Evolutionary conservation across 2,329 filamentous ascomycete genomes (phyloP).

Genomic region (Venturia aucupariae): DNA sequence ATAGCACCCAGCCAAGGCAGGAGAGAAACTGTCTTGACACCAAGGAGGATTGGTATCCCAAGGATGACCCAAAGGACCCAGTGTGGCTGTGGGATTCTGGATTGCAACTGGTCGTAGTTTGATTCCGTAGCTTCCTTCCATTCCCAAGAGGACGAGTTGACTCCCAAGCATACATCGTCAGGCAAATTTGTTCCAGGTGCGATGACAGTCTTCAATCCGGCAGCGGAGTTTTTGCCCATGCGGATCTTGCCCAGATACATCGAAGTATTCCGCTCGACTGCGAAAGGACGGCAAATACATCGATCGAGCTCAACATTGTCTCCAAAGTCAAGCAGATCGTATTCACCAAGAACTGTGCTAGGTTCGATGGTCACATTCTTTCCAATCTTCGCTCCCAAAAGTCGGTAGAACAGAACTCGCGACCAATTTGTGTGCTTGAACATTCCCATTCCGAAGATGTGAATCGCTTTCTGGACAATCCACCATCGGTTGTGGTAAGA

Average conservation of each 20-base stretch:
- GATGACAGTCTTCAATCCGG: constrained; percentile 42
- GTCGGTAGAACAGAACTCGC: constrained; percentile 38
- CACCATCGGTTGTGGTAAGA: constrained; percentile 51
- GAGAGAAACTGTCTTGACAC: constrained; percentile 35
- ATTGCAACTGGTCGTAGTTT: constrained; percentile 37
- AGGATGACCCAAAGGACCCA: constrained; percentile 36
- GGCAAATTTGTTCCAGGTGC: constrained; percentile 43
- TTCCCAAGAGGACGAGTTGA: constrained; percentile 51
- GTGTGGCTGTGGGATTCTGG: constrained; percentile 34
- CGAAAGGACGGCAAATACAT: constrained; percentile 45
- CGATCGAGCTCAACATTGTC: constrained; percentile 40
- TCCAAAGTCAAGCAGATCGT: constrained; percentile 46
- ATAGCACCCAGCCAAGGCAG: constrained; percentile 34
- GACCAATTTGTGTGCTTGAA: constrained; percentile 35
- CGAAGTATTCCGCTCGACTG: constrained; percentile 46
- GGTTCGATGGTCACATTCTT: constrained; percentile 39
- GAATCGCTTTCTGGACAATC: constrained; percentile 46
- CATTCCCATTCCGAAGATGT: constrained; percentile 40
- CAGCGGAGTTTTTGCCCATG: constrained; percentile 39
- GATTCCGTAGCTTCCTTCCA: constrained; percentile 38
- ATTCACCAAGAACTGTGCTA: constrained; percentile 42
- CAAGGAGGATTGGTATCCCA: constrained; percentile 34
- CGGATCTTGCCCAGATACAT: constrained; percentile 47
- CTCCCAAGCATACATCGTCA: constrained; percentile 43
- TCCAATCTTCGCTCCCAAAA: constrained; percentile 47